Conservation (phyloP, 2,329 filamentous ascomycete genomes). For the Fusarium sp. region DNA sequence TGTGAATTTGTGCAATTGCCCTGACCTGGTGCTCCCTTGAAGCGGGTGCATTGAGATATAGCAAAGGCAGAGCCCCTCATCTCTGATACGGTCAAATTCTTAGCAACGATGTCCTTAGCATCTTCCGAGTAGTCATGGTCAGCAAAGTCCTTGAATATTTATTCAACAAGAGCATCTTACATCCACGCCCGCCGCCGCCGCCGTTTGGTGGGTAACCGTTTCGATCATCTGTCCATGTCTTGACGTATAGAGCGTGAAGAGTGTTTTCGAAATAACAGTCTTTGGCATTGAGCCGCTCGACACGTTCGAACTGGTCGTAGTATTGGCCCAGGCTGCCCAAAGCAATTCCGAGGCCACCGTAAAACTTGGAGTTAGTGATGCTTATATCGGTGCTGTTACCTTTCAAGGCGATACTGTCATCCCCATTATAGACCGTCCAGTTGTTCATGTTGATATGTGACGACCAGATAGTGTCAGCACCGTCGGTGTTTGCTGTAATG, state of each 20-base stretch:
- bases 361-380: slow-evolving; percentile 64
- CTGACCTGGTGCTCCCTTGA: neutral
- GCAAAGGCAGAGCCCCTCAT: neutral
- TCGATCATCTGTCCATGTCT: slow-evolving; percentile 71
- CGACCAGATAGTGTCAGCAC: slow-evolving; percentile 67
- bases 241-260: slow-evolving; percentile 66
- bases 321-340: slow-evolving; percentile 72
- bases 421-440: slow-evolving; percentile 58
- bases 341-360: slow-evolving; percentile 67
- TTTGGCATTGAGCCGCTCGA: slow-evolving; percentile 64
- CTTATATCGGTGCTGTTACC: slow-evolving; percentile 69
- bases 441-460: slow-evolving; percentile 66
- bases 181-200: slow-evolving; percentile 64
- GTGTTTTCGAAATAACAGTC: slow-evolving; percentile 64
- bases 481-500: slow-evolving; percentile 57
- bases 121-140: neutral
- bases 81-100: neutral
- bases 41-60: neutral
- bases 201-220: slow-evolving; percentile 62
- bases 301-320: slow-evolving; percentile 61
- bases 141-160: too few relatives aligned
- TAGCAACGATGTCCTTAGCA: neutral
- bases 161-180: neutral
- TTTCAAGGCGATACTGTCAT: slow-evolving; percentile 65
- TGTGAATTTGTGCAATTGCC: slow-evolving; percentile 4